Base-by-base conservation (phyloP, 2,329 filamentous ascomycete genomes). In the Cordyceps cateniannulata region DNA sequence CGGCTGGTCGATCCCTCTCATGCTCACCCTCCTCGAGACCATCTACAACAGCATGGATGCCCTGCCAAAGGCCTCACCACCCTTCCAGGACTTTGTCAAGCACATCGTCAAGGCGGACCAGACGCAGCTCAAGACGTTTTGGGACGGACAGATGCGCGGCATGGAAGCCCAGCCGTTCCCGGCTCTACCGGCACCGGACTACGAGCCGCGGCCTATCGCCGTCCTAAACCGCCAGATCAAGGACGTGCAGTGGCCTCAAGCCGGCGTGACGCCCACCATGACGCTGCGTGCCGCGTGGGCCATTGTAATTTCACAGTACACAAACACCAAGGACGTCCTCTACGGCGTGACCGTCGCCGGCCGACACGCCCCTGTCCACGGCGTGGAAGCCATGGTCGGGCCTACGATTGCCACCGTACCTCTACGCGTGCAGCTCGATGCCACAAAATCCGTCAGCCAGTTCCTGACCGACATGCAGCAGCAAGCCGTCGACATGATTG, bases 261-360 rank as follows among this genome's bases (percentile, higher is more conserved):
- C 24, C 8, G 47, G 47, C 3, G 47, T 40, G 18, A 82, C 80
- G 0, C 70, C 79, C 3, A 78, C 81, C 0, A 81, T 79, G 0
- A 71, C 80, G 14, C 77, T 84, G 32, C 77, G 80, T 25, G 79
- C 77, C 22, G 81, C 81, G 1, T 84, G 81, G 81, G 79, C 79
- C 0, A 69, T 83, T 3, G 71, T 81, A 0, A 76, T 80, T 0
- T 76, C 78, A 0, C 69, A 74, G 20, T 81, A 83, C 64, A 76
- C 76, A 40, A 75, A 75, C 3, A 74, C 74, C 18, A 68, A 73
- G 20, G 81, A 84, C 59, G 73, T 83, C 5, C 72, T 83, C 12
- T 82, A 83, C 58, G 81, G 81, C n/a, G 79, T 81, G 69, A 83
- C 80, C 0, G 71, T 84, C 0, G 81, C 80, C 0, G 82, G 82